These are phyloP conservation scores for Saturnispora sanitii DNA, from an alignment of 805 yeast species.

Conservation along the genomic window DNA sequence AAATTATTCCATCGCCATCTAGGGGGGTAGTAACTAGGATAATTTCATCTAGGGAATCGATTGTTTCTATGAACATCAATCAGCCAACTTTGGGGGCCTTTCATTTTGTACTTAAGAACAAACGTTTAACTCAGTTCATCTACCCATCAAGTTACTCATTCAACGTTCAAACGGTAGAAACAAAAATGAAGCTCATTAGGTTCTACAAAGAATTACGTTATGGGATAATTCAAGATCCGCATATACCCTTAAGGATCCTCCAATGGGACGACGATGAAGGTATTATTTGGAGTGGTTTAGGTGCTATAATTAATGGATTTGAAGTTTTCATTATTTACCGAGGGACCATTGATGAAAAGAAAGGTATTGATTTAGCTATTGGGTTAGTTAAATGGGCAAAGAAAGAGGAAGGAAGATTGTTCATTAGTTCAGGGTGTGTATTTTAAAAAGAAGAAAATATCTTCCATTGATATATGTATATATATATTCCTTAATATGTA, in stretches of 20 bases:
- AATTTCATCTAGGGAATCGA: slow-evolving; percentile 17
- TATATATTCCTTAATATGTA: no score
- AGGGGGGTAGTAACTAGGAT: slow-evolving; percentile 31
- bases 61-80: slow-evolving; percentile 1
- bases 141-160: slow-evolving; percentile 18
- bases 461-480: no score
- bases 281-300: slow-evolving; percentile 16
- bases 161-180: slow-evolving; percentile 12
- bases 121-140: slow-evolving; percentile 48
- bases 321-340: slow-evolving; percentile 51
- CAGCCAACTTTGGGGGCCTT: neutral
- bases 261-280: slow-evolving; percentile 21
- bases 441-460: no score
- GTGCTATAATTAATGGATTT: slow-evolving; percentile 30
- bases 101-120: slow-evolving; percentile 77
- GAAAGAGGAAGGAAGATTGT: slow-evolving; percentile 57
- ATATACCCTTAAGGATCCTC: slow-evolving; percentile 18
- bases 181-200: slow-evolving; percentile 20
- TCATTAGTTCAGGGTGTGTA: slow-evolving; percentile 64
- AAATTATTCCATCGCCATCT: neutral
- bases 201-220: slow-evolving; percentile 19
- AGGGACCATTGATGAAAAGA: slow-evolving; percentile 46
- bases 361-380: slow-evolving; percentile 51
- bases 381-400: slow-evolving; percentile 68
- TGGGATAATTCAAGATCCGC: slow-evolving; percentile 8